Evolutionary conservation across 352 stramenopile species (phyloP).

Genomic region (Phytophthora hibernalis): DNA sequence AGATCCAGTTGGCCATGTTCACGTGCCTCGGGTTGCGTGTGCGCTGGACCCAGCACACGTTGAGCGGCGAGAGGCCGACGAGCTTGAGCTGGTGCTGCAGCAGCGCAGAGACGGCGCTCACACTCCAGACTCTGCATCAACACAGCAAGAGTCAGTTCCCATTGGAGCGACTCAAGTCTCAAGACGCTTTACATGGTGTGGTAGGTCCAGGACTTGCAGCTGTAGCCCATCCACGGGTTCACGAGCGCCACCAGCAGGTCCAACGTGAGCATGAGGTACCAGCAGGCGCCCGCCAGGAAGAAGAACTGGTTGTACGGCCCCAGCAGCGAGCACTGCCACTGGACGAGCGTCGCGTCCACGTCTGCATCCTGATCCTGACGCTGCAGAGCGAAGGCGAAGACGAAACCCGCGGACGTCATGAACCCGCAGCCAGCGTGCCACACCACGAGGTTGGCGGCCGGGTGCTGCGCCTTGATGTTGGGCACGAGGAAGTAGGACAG

Average conservation of each 20-base stretch:
- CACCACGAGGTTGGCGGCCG: constrained; percentile 75
- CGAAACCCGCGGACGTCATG: constrained; percentile 64
- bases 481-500: constrained; percentile 77
- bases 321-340: constrained; percentile 60
- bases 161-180: too few species aligned
- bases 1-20: constrained; percentile 73
- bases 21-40: constrained; percentile 47
- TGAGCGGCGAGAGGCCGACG: constrained; percentile 72
- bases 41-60: constrained; percentile 80
- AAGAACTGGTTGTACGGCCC: constrained; percentile 86
- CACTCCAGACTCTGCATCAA: constrained; percentile 67
- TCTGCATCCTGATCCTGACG: too few species aligned
- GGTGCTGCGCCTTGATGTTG: constrained; percentile 83
- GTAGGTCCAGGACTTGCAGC: constrained; percentile 86
- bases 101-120: constrained; percentile 67
- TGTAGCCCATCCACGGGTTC: constrained; percentile 90
- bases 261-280: constrained; percentile 88
- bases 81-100: constrained; percentile 70
- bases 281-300: constrained; percentile 63
- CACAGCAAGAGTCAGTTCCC: constrained; percentile 3
- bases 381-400: constrained; percentile 53
- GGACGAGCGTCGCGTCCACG: constrained; percentile 12
- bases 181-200: constrained; percentile 66
- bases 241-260: constrained; percentile 87
- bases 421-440: constrained; percentile 79